Percentiles rank a stretch among this genome's conserved stretches.
phyloP scores from a whole-genome alignment of 495 filamentous ascomycete genomes.

The Xylaria cubensis region DNA sequence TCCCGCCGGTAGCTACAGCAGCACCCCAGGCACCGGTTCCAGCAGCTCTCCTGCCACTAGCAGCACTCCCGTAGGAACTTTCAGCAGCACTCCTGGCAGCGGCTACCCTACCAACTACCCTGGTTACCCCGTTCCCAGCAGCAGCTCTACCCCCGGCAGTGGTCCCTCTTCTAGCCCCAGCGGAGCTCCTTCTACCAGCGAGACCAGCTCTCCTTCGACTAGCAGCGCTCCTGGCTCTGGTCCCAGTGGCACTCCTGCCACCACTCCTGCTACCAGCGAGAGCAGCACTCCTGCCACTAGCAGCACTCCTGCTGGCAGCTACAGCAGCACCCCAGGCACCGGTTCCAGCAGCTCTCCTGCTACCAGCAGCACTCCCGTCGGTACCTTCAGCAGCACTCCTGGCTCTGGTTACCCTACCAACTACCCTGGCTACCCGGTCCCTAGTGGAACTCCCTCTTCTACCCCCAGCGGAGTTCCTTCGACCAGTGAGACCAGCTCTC shows the following conservation, averaged over 20 bases:
- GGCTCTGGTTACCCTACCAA: background rate
- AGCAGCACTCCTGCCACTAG: background rate
- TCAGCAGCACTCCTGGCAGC: background rate
- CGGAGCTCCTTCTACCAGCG: background rate
- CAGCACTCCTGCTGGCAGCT: slow-evolving; percentile 4
- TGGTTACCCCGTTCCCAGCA: slow-evolving; percentile 4
- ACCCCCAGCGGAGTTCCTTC: background rate
- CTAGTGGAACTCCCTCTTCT: background rate
- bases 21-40: background rate
- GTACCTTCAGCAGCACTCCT: slow-evolving; percentile 2
- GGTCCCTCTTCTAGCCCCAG: background rate
- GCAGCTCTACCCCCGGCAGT: background rate
- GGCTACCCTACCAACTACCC: slow-evolving; percentile 11
- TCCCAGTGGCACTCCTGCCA: background rate
- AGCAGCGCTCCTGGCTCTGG: background rate
- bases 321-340: background rate
- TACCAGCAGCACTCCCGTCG: background rate
- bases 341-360: background rate
- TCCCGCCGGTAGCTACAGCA: background rate
- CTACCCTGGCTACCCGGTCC: slow-evolving; percentile 11
- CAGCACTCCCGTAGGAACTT: background rate
- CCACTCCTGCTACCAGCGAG: background rate
- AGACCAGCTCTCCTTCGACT: background rate
- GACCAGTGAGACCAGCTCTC: background rate
- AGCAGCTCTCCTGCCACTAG: background rate